Base-by-base conservation (phyloP, 331 rosid species). In the Quercus phellos region DNA sequence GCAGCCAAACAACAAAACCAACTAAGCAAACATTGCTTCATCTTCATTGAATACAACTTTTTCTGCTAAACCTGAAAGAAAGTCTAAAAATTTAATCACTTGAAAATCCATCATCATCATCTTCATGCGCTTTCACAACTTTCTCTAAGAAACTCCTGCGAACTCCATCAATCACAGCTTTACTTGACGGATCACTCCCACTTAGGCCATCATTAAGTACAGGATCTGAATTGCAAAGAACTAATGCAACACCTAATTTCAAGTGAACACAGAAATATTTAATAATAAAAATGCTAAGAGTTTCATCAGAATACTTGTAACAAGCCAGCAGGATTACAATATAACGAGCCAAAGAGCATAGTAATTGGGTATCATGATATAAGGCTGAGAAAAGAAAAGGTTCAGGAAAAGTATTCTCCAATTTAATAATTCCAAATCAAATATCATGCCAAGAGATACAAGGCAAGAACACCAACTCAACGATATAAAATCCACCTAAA, bases 221-320 rank as follows among this genome's bases (percentile, higher is more conserved):
- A 42, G 99, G 97, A 80, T 90, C 94, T 51, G 97, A 90, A 74
- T 92, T 93, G 84, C 99, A 94, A 67, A 94, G 90, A 43, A 94
- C 88, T 82, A 94, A 83, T 70, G 99, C 98, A 82, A 90, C 97
- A 74, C 98, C 98, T 92, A 75, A 78, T 53, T 55, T 71, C 79
- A 84, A 0, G 71, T 21, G 51, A 30, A 51, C 61, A 46, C 54
- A 60, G 38, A 73, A 24, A 13, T 12, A 21, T 32, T 50, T 26
- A 68, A 42, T 19, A 46, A 4, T 10, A 70, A 74, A 34, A 34
- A 18, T 16, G 5, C 21, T 4, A 26, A n/a, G 51, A 78, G 34
- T 63, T 22, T 19, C 17, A 29, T 8, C n/a, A 12, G 76, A n/a
- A 72, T 51, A 53, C 19, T 6, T 51, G 60, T 19, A 43, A 5